Conservation (phyloP, 2,329 filamentous ascomycete genomes). For the Aspergillus pseudonomiae region DNA sequence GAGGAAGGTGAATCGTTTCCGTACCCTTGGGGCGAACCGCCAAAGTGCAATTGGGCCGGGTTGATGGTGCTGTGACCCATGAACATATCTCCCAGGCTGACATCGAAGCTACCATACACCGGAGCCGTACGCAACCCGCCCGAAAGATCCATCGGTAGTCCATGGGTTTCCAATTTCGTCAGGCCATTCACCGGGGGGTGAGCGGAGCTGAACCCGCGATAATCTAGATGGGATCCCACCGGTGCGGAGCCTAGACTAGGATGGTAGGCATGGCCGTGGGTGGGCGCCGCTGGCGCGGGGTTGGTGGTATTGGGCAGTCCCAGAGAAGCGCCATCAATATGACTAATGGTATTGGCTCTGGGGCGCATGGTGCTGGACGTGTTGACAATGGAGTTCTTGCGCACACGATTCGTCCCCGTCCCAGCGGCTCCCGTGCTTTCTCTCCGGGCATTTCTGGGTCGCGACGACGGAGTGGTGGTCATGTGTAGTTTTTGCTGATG, state of each 20-base stretch:
- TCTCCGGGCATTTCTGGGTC: slow-evolving; percentile 78
- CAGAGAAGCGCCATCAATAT: slow-evolving; percentile 77
- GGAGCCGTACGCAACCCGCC: slow-evolving; percentile 79
- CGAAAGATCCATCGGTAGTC: slow-evolving; percentile 67
- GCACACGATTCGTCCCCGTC: slow-evolving; percentile 71
- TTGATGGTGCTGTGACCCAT: slow-evolving; percentile 69
- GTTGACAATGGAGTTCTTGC: slow-evolving; percentile 86
- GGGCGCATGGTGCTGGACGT: slow-evolving; percentile 71
- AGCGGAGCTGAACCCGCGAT: slow-evolving; percentile 64
- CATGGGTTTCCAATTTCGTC: slow-evolving; percentile 80
- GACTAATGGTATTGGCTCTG: slow-evolving; percentile 93
- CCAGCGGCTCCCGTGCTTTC: slow-evolving; percentile 80
- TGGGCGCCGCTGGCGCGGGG: slow-evolving; percentile 19
- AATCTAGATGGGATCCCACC: slow-evolving; percentile 59
- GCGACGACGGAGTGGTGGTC: slow-evolving; percentile 82
- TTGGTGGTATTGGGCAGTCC: slow-evolving; percentile 56
- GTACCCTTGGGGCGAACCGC: slow-evolving; percentile 67
- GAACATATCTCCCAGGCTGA: slow-evolving; percentile 70
- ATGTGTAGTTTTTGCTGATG: slow-evolving; percentile 99
- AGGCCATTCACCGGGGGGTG: slow-evolving; percentile 65
- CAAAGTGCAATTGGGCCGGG: slow-evolving; percentile 76
- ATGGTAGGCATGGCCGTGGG: slow-evolving; percentile 65
- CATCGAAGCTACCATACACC: slow-evolving; percentile 69
- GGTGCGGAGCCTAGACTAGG: slow-evolving; percentile 71
- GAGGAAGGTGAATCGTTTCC: slow-evolving; percentile 44